A percentile compares a stretch with the other conserved stretches of the same genome.
These are phyloP conservation scores for Trametes elegans DNA, from an alignment of 768 basidiomycete species.

Conservation along the genomic window DNA sequence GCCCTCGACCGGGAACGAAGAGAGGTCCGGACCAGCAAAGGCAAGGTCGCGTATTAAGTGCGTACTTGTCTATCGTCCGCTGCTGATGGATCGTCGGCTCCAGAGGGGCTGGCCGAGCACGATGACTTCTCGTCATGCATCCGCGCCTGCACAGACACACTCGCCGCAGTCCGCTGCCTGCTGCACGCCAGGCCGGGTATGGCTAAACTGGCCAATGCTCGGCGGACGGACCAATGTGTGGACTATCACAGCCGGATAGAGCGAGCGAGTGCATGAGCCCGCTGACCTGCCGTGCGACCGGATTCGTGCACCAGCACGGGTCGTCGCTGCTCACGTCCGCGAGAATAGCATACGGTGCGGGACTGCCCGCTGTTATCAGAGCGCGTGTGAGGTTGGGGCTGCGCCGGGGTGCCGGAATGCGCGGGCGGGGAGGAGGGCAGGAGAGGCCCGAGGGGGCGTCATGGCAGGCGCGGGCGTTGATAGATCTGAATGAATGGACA, in stretches of 20 bases:
- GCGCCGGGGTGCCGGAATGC: not conserved
- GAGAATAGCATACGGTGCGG: constrained; percentile 3
- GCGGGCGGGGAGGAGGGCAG: not conserved
- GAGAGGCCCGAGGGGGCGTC: constrained; percentile 1
- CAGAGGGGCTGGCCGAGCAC: constrained; percentile 9
- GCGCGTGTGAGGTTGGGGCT: constrained; percentile 1
- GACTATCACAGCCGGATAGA: not conserved
- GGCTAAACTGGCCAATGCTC: not conserved
- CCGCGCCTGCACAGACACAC: not conserved
- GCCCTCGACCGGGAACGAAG: not conserved
- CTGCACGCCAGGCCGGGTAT: not conserved
- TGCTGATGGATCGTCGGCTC: constrained; percentile 17
- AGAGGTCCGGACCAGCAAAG: not conserved
- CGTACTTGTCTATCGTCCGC: constrained; percentile 5
- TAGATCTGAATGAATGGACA: constrained; percentile 9
- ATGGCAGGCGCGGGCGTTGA: not conserved
- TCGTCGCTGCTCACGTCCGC: not conserved
- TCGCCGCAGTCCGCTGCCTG: too few relatives aligned
- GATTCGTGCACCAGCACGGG: not conserved
- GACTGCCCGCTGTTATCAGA: constrained; percentile 5
- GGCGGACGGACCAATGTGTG: constrained; percentile 2
- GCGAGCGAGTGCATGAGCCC: not conserved
- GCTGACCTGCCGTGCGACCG: constrained; percentile 10
- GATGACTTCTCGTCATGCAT: constrained; percentile 6
- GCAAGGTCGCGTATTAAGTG: constrained; percentile 7